Base-by-base conservation (phyloP, 1,139 yeast species). In the Geotrichum klebahnii region DNA sequence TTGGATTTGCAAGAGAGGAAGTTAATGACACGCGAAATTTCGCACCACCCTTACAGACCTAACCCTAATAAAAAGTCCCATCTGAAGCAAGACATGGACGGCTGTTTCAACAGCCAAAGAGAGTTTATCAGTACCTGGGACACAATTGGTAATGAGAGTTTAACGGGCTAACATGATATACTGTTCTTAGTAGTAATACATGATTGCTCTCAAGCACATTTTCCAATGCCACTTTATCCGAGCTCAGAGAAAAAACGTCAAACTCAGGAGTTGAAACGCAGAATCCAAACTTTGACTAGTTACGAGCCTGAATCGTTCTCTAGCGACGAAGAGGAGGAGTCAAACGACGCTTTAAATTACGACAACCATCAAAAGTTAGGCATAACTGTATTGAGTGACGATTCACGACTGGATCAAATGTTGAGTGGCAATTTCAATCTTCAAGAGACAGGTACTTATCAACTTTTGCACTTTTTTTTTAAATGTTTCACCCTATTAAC, bases 301-400 rank as follows among this genome's bases (percentile, higher is more conserved):
- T 41, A 47, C 36, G 46, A 40, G 17, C 50, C 50, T 14, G 43
- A 41, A 10, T 17, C 28, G 16, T 24, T 28, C 17, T 26, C 45
- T 17, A 46, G 45, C 34, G 50, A 46, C 19, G 34, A 36, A 16
- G 50, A 32, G 9, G 10, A 22, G 17, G 45, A 41, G 14, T 3
- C 8, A n/a, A n/a, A n/a, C 23, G 22, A 17, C 32, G 31, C 2
- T n/a, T 20, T 10, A 24, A 19, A 23, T 16, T 14, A 10, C 3
- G 17, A 23, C 17, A 26, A 24, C 12, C 16, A 3, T 31, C 48
- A 17, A 12, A 16, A 35, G 35, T 33, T 22, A 3, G 42, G 36
- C 19, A 19, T 36, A 26, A 16, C 17, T 12, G 9, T 24, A 8
- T 34, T 16, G 10, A 19, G 22, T 3, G 9, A 3, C 9, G 2